These are phyloP conservation scores for Fusarium torreyae DNA, from an alignment of 2,329 filamentous ascomycete genomes.

Conservation along the genomic window DNA sequence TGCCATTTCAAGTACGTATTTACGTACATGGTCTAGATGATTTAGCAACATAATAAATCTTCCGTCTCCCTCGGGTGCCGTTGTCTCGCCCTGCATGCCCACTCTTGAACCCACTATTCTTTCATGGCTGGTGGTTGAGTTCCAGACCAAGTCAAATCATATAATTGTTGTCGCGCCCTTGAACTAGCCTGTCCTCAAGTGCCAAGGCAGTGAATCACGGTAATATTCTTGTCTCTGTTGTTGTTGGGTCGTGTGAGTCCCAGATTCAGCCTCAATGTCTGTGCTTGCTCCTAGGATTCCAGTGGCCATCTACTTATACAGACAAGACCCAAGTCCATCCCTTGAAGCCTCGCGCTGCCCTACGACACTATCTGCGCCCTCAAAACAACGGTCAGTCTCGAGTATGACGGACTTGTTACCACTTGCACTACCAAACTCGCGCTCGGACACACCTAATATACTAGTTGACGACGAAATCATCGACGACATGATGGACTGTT, in stretches of 20 bases:
- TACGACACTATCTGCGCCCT: conserved; percentile 38
- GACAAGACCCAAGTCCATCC: conserved; percentile 38
- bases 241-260: conserved; percentile 20
- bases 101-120: conserved; percentile 38
- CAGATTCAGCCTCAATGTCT: conserved; percentile 32
- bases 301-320: conserved; percentile 47
- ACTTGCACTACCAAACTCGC: conserved; percentile 54
- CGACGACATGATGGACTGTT: conserved; percentile 58
- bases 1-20: conserved; percentile 25
- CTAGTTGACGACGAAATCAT: conserved; percentile 48
- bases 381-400: conserved; percentile 55
- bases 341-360: conserved; percentile 23
- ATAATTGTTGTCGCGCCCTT: conserved; percentile 38
- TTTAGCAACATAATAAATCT: conserved; percentile 38
- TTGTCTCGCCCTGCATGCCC: conserved; percentile 36
- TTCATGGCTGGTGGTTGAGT: conserved; percentile 37
- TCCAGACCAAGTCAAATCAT: conserved; percentile 37
- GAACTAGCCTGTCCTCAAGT: conserved; percentile 3
- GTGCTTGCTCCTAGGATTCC: conserved; percentile 38
- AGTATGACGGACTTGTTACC: conserved; percentile 59
- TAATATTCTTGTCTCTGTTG: conserved; percentile 31
- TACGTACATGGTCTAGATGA: conserved; percentile 11
- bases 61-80: conserved; percentile 38
- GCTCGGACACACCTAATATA: conserved; percentile 43
- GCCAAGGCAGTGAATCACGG: conserved; percentile 24